Base-by-base conservation (phyloP, 805 yeast species). In the Pichia membranifaciens region DNA sequence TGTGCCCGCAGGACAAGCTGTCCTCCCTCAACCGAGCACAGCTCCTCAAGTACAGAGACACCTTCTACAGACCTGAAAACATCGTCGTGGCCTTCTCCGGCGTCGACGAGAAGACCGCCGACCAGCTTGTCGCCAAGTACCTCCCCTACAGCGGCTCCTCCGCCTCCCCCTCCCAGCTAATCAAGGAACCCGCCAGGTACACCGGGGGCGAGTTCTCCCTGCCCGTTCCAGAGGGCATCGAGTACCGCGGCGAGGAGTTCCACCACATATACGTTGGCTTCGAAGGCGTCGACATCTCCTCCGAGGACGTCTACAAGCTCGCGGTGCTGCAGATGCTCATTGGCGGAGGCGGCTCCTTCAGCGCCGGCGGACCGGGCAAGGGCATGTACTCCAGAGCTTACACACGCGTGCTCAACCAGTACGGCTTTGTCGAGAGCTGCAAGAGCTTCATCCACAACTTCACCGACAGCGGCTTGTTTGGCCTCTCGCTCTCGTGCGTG, bases 311-410 rank as follows among this genome's bases (percentile, higher is more conserved):
- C 38, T 93, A 93, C 59, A 95, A 96, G 1, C 70, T 89, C 35
- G 96, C 98, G 2, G 81, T 89, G 1, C 72, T 93, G 49, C 98
- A 93, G 63, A 87, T 90, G 50, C 71, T 91, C 20, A 70, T 93
- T 13, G 99, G 99, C 38, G 97, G 98, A 33, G 99, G 98, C 48
- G 95, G 96, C 5, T 89, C 98, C 1, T 93, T 93, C 61, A 83
- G 95, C 17, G 98, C 99, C 9, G 99, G 99, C 54, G 99, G 99
- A 0, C 99, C 99, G 16, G 99, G 99, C 45, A 93, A 93, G 66
- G 99, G 99, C 4, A 90, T 93, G 98, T 93, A 89, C 64, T 87
- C 96, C 4, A 76, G 98, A 50, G 77, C 95, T 21, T 93, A 89
- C 70, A 87, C 96, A 0, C 80, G 89, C 56, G 96, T 93, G 2